Base-by-base conservation (phyloP, 2,329 filamentous ascomycete species). In the Alternaria infectoria region DNA sequence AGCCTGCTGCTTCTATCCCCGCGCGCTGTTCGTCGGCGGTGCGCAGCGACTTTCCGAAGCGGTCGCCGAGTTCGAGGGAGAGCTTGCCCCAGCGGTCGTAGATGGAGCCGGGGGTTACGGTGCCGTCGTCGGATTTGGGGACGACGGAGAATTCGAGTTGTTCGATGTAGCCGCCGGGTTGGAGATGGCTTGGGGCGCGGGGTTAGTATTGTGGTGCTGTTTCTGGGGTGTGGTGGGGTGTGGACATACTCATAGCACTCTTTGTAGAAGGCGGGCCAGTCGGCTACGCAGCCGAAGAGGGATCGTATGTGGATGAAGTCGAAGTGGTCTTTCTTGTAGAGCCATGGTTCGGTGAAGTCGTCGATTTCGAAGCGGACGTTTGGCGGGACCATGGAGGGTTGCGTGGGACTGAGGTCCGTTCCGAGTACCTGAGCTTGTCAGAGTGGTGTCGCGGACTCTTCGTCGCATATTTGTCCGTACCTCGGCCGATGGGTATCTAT, bases 1-100 rank as follows among this genome's bases (percentile, higher is more conserved):
- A 89, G 1, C 87, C 87, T 0, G 83, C 85, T 12, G 84, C 83
- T 4, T 78, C 74, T 68, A 88, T 80, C 57, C 82, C 80, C 45
- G 79, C 73, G 63, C 80, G 78, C 40, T 82, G 77, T 12, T 79
- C 59, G 30, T 75, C 30, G 40, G 79, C 81, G 21, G 82, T 75
- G 30, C 73, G 71, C 7, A 80, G 68, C 0, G 76, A 71, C n/a
- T 78, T 77, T 1, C 79, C 79, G 50, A 78, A 74, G 19, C 70
- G 66, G 9, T 73, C 71, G 21, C 74, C 78, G 1, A 77, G 74
- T 11, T 74, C 54, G 61, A 74, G 57, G 2, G 67, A 73, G 12
- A 68, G 69, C 17, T 71, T 66, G 52, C 66, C 66, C 74, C 74
- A 77, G 44, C 74, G 69, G 9, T 69, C 62, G 32, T 76, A 64